A percentile compares a stretch with the other conserved stretches of the same genome.
phyloP scores from a whole-genome alignment of 2,329 filamentous ascomycete species.

The Trichoderma koningii region DNA sequence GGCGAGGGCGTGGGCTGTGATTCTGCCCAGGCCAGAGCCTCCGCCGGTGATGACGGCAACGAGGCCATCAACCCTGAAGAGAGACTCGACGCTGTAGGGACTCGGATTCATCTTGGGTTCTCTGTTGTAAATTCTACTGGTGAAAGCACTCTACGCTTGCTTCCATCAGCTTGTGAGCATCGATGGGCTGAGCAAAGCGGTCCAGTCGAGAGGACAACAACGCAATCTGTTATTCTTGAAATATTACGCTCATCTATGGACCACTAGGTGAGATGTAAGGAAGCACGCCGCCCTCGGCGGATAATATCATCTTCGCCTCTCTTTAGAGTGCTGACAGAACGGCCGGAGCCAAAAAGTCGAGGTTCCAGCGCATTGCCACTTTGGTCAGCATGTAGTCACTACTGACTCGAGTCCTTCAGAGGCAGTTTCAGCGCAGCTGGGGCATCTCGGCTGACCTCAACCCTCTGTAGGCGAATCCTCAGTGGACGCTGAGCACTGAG shows the following conservation, averaged over 20 bases:
- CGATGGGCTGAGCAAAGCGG: neutral
- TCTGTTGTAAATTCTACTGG: no score
- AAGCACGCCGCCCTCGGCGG: neutral
- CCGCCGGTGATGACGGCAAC: constrained; percentile 62
- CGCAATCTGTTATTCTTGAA: neutral
- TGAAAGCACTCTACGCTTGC: neutral
- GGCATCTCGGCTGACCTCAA: neutral
- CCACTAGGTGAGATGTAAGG: neutral
- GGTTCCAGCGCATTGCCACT: neutral
- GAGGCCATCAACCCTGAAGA: constrained; percentile 57
- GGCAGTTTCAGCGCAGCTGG: constrained; percentile 2
- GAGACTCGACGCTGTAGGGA: constrained; percentile 31
- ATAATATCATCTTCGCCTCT: neutral
- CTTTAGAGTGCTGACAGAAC: neutral
- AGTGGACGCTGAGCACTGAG: constrained; percentile 7
- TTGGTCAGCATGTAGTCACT: neutral
- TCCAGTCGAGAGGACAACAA: neutral
- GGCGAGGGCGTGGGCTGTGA: constrained; percentile 51
- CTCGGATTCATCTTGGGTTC: constrained; percentile 14
- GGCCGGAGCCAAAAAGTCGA: neutral
- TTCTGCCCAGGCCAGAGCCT: constrained; percentile 57
- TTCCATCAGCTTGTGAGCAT: neutral
- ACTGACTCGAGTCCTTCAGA: neutral
- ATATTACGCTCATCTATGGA: neutral
- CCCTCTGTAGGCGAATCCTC: neutral